Evolutionary conservation across 2,329 filamentous ascomycete species (phyloP).

Genomic region (Colletotrichum kahawae): DNA sequence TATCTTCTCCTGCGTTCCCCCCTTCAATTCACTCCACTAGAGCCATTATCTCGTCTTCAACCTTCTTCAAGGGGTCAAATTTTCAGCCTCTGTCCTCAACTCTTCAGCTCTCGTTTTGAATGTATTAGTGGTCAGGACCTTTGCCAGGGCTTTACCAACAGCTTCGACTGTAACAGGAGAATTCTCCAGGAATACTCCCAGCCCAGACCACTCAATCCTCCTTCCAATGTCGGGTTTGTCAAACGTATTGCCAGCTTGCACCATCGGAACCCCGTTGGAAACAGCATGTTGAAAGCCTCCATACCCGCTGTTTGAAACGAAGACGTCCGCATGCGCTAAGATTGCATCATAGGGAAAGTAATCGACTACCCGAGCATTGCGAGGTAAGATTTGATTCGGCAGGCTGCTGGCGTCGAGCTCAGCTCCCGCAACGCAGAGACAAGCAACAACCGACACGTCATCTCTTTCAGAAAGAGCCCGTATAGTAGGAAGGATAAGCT

Average conservation of each 20-base stretch:
- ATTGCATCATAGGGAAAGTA: constrained; percentile 54
- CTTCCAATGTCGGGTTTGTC: constrained; percentile 37
- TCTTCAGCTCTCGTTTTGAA: constrained; percentile 25
- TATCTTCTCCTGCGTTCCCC: neutral
- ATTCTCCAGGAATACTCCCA: constrained; percentile 26
- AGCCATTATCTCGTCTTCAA: neutral
- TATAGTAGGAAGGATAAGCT: constrained; percentile 51
- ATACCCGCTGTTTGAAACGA: constrained; percentile 55
- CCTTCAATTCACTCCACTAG: neutral
- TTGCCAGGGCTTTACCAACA: constrained; percentile 21
- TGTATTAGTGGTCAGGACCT: constrained; percentile 20
- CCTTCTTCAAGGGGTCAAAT: neutral
- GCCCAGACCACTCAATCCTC: constrained; percentile 25
- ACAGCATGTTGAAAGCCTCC: constrained; percentile 51
- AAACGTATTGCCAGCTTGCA: constrained; percentile 46
- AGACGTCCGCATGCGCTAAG: constrained; percentile 47
- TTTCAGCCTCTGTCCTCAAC: constrained; percentile 22
- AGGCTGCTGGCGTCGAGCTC: neutral
- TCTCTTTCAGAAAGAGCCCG: constrained; percentile 40
- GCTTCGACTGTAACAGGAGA: constrained; percentile 30
- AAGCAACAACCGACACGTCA: constrained; percentile 38
- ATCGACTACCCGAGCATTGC: constrained; percentile 48
- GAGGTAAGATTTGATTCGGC: constrained; percentile 35
- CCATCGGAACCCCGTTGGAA: constrained; percentile 50
- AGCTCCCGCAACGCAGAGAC: neutral